These are phyloP conservation scores for Sporisorium graminicola DNA, from an alignment of 1,284 basidiomycete genomes.

Conservation along the genomic window DNA sequence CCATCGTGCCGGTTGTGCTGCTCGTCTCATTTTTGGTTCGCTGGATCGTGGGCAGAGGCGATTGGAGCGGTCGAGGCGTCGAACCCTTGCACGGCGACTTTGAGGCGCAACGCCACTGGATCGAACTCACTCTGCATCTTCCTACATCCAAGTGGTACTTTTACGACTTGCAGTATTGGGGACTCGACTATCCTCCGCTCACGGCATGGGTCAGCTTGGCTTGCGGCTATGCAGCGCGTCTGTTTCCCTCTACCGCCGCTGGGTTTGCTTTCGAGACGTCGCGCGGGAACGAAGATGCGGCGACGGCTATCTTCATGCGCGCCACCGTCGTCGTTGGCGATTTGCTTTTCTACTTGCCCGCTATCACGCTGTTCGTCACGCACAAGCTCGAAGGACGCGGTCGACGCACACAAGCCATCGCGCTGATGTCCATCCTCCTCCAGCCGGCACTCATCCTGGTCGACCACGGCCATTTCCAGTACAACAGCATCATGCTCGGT, in stretches of 20 bases:
- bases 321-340: slow-evolving; percentile 80
- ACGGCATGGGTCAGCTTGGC: slow-evolving; percentile 76
- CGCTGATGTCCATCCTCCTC: slow-evolving; percentile 75
- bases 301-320: slow-evolving; percentile 81
- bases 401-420: slow-evolving; percentile 59
- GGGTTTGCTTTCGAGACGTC: slow-evolving; percentile 78
- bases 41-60: slow-evolving; percentile 50
- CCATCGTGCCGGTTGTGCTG: slow-evolving; percentile 36
- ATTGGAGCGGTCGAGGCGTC: slow-evolving; percentile 75
- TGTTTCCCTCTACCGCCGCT: slow-evolving; percentile 37
- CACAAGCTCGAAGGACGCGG: slow-evolving; percentile 61
- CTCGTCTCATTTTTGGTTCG: slow-evolving; percentile 45
- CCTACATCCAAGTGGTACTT: slow-evolving; percentile 84
- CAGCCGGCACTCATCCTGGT: slow-evolving; percentile 86
- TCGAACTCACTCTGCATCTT: slow-evolving; percentile 85
- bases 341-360: slow-evolving; percentile 80
- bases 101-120: slow-evolving; percentile 94
- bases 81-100: slow-evolving; percentile 91
- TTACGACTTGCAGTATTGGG: slow-evolving; percentile 90
- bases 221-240: slow-evolving; percentile 34
- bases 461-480: slow-evolving; percentile 91
- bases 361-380: slow-evolving; percentile 69
- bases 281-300: slow-evolving; percentile 79
- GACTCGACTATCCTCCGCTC: slow-evolving; percentile 83
- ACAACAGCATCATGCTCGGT: slow-evolving; percentile 69